These are phyloP conservation scores for Beta corolliflora DNA, from an alignment of 179 eudicot genomes.

Conservation along the genomic window DNA sequence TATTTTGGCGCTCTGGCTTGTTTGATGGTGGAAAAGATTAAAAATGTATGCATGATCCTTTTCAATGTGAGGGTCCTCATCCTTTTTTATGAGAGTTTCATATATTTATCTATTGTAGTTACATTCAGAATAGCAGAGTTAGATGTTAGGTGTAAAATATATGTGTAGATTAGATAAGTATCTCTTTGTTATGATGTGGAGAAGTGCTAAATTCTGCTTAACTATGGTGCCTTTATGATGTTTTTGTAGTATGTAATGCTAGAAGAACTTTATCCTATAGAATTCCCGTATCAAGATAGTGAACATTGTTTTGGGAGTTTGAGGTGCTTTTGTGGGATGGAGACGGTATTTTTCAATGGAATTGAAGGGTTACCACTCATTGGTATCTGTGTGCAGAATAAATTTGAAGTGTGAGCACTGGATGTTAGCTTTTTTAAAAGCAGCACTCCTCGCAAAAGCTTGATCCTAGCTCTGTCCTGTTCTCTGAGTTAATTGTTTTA, in stretches of 20 bases:
- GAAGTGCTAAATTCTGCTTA: not conserved
- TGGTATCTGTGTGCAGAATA: not conserved
- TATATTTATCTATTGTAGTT: not conserved
- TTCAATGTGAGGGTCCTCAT: conserved; percentile 29
- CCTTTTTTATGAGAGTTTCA: not conserved
- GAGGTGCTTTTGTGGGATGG: not conserved
- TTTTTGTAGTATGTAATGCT: not conserved
- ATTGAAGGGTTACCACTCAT: not conserved
- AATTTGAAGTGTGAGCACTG: not conserved
- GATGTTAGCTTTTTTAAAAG: not conserved
- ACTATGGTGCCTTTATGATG: not conserved
- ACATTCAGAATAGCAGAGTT: not conserved
- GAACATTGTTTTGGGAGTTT: not conserved
- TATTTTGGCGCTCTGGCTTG: conserved; percentile 45
- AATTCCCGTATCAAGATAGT: not conserved
- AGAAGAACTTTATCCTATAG: not conserved
- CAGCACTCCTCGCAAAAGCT: not conserved
- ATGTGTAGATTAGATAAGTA: not conserved
- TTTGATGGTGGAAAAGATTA: conserved; percentile 52
- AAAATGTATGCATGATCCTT: conserved; percentile 43
- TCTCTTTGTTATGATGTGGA: not conserved
- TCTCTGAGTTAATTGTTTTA: not conserved
- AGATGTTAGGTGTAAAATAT: not conserved
- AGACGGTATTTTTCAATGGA: not conserved
- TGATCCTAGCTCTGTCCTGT: not conserved